A percentile compares a stretch with the other conserved stretches of the same genome.
Evolutionary conservation across 1,284 basidiomycete species (phyloP).

Genomic region (Puccinia triticina): DNA sequence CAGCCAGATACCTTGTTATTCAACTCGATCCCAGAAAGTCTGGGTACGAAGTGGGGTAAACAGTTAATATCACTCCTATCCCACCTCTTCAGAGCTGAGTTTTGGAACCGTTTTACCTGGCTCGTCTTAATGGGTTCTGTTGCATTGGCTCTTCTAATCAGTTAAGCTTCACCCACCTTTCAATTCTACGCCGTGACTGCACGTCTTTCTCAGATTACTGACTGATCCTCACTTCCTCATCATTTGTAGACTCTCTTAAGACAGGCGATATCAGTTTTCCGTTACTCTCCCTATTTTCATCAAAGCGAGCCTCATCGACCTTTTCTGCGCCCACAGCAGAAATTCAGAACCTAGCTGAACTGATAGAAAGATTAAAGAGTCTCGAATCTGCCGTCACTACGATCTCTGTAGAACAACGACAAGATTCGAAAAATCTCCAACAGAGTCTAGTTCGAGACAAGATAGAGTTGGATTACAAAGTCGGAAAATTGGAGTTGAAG

Average conservation of each 20-base stretch:
- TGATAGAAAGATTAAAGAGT: constrained; percentile 26
- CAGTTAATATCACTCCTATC: constrained; percentile 3
- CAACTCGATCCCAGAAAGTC: constrained; percentile 7
- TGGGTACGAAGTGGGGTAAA: constrained; percentile 4
- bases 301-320: constrained; percentile 11
- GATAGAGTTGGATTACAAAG: constrained; percentile 24
- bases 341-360: constrained; percentile 31
- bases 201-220: not conserved
- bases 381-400: constrained; percentile 25
- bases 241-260: constrained; percentile 15
- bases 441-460: constrained; percentile 25
- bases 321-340: constrained; percentile 22
- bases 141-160: constrained; percentile 32
- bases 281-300: constrained; percentile 12
- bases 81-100: constrained; percentile 14
- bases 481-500: constrained; percentile 35
- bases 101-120: constrained; percentile 30
- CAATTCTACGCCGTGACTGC: not conserved
- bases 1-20: not conserved
- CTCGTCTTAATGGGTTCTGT: not conserved
- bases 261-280: constrained; percentile 36
- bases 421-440: constrained; percentile 14
- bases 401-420: constrained; percentile 21
- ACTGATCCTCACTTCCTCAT: not conserved
- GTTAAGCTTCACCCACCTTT: constrained; percentile 30